Conservation (phyloP, 139 green algal genomes). For the Ettlia oleoabundans region DNA sequence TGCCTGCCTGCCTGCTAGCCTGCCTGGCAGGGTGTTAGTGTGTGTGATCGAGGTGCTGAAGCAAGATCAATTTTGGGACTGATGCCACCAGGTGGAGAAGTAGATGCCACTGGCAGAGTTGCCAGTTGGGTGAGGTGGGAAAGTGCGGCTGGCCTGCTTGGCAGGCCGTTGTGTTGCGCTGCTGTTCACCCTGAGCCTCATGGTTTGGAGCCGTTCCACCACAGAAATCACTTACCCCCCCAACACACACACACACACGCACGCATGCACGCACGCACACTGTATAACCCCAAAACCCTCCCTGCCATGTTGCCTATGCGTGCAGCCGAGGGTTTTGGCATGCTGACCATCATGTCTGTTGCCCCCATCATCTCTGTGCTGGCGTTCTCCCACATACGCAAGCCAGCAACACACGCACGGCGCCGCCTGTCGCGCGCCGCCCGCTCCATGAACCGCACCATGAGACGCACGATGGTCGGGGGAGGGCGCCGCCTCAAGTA, state of each 20-base stretch:
- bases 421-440: conserved; percentile 19
- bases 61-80: too few species aligned
- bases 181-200: neutral
- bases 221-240: too few species aligned
- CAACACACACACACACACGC: neutral
- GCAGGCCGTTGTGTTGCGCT: neutral
- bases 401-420: conserved; percentile 27
- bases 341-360: conserved; percentile 38
- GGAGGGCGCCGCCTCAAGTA: neutral
- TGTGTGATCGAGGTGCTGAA: too few species aligned
- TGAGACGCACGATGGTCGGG: neutral
- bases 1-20: too few species aligned
- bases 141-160: too few species aligned
- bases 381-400: conserved; percentile 21
- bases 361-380: conserved; percentile 41
- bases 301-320: neutral
- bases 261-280: neutral
- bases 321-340: conserved; percentile 49
- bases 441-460: conserved; percentile 9
- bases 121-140: too few species aligned
- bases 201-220: neutral
- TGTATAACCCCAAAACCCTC: neutral
- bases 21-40: too few species aligned
- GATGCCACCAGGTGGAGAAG: too few species aligned
- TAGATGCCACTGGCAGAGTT: neutral